Conservation (phyloP, 306 rosid species). For the Pachyrhizus erosus region DNA sequence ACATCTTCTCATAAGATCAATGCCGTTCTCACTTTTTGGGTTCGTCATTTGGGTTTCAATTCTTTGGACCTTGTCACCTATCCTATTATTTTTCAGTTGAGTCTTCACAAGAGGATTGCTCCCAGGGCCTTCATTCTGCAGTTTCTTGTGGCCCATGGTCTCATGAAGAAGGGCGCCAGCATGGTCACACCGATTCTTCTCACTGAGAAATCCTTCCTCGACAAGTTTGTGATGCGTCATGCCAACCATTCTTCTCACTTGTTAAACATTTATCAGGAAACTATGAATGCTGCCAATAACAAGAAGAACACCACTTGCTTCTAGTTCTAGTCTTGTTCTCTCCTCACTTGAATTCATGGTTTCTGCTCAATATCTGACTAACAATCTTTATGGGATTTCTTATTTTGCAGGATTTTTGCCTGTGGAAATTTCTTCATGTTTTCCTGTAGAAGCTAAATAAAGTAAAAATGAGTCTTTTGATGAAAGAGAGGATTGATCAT, state of each 20-base stretch:
- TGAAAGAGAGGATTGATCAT: background rate
- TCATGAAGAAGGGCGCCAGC: constrained; percentile 23
- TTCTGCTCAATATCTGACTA: too few species aligned
- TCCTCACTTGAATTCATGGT: too few species aligned
- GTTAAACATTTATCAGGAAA: constrained; percentile 35
- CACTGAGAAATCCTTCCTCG: constrained; percentile 28
- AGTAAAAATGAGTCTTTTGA: background rate
- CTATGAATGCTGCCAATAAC: background rate
- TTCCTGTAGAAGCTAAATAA: background rate
- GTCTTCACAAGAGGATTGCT: constrained; percentile 49
- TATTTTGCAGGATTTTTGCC: background rate
- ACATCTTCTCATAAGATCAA: constrained; percentile 47
- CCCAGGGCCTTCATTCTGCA: constrained; percentile 53
- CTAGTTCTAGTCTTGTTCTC: too few species aligned
- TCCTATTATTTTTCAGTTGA: background rate
- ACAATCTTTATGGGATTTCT: background rate
- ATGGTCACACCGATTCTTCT: background rate
- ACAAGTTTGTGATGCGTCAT: constrained; percentile 40
- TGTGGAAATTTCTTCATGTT: background rate
- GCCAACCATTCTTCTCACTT: constrained; percentile 10
- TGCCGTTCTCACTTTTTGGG: constrained; percentile 44
- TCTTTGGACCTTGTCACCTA: constrained; percentile 21
- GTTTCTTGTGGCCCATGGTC: constrained; percentile 45
- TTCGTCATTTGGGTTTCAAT: constrained; percentile 44
- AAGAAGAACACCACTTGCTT: background rate